These are phyloP conservation scores for Aspergillus ochraceus DNA, from an alignment of 2,329 filamentous ascomycete genomes.

Conservation along the genomic window DNA sequence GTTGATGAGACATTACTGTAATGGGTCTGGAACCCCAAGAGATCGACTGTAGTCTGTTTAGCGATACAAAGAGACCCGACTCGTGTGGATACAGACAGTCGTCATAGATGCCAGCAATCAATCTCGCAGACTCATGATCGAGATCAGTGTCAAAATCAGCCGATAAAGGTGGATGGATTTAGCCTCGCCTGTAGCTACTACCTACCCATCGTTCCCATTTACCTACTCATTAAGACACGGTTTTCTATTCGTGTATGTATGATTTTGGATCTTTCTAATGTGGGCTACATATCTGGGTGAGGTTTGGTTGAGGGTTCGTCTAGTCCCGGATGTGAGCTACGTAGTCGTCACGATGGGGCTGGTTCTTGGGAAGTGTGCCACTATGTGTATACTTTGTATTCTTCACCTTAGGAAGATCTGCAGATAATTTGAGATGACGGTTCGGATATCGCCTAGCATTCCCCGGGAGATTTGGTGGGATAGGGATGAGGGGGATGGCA, in stretches of 20 bases:
- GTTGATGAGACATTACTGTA: neutral
- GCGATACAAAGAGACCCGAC: neutral
- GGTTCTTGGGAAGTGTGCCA: conserved; percentile 55
- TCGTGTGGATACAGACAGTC: neutral
- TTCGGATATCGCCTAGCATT: conserved; percentile 33
- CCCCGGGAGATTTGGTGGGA: conserved; percentile 8
- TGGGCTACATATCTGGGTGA: no score
- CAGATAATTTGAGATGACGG: conserved; percentile 59
- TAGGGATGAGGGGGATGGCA: neutral
- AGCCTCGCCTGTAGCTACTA: no score
- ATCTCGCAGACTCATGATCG: neutral
- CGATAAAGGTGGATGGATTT: no score
- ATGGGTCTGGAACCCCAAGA: conserved; percentile 8
- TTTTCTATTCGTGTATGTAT: no score
- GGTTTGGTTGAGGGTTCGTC: conserved; percentile 49
- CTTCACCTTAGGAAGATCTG: conserved; percentile 57
- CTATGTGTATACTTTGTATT: conserved; percentile 55
- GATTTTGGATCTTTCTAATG: no score
- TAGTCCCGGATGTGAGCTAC: conserved; percentile 58
- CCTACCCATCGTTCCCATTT: no score
- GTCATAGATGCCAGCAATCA: neutral
- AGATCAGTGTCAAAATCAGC: no score
- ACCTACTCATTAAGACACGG: no score
- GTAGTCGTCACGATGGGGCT: conserved; percentile 60
- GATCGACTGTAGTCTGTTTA: neutral